Percentiles rank a stretch among this genome's conserved stretches.
phyloP scores from a whole-genome alignment of 306 rosid genomes.

The Mucuna pruriens region DNA sequence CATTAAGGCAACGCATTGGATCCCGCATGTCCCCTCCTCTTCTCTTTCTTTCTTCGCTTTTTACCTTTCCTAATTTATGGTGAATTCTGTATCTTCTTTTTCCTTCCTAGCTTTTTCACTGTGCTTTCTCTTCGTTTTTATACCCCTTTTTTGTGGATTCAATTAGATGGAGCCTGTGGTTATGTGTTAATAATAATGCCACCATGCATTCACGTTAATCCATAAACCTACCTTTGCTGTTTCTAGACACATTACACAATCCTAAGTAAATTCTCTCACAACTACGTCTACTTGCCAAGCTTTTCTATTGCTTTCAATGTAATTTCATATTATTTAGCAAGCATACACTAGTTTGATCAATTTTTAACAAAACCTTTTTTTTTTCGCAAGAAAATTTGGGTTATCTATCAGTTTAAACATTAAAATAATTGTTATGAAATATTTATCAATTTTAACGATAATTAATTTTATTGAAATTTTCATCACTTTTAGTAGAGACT shows the following conservation, averaged over 20 bases:
- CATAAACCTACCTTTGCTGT: not conserved
- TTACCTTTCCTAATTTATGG: slow-evolving; percentile 12
- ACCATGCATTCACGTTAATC: slow-evolving; percentile 24
- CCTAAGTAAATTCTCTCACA: not conserved
- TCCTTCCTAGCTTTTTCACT: not conserved
- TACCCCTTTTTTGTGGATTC: not conserved
- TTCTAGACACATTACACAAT: not conserved
- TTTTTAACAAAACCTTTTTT: too few relatives aligned
- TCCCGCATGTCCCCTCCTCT: slow-evolving; percentile 22
- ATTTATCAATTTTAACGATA: too few relatives aligned
- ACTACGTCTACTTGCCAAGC: too few relatives aligned
- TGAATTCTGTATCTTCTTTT: not conserved
- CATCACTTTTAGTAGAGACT: too few relatives aligned
- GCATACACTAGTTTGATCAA: not conserved
- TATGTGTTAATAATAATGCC: not conserved
- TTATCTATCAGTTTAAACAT: not conserved
- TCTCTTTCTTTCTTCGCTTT: not conserved
- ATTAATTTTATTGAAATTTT: too few relatives aligned
- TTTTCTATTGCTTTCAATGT: not conserved
- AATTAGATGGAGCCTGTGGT: not conserved
- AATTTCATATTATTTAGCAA: not conserved
- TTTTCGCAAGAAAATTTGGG: not conserved
- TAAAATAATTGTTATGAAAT: too few relatives aligned
- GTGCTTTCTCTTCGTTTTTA: not conserved
- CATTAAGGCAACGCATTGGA: slow-evolving; percentile 35